These are phyloP conservation scores for Vararia minispora DNA, from an alignment of 768 basidiomycete genomes.

Conservation along the genomic window DNA sequence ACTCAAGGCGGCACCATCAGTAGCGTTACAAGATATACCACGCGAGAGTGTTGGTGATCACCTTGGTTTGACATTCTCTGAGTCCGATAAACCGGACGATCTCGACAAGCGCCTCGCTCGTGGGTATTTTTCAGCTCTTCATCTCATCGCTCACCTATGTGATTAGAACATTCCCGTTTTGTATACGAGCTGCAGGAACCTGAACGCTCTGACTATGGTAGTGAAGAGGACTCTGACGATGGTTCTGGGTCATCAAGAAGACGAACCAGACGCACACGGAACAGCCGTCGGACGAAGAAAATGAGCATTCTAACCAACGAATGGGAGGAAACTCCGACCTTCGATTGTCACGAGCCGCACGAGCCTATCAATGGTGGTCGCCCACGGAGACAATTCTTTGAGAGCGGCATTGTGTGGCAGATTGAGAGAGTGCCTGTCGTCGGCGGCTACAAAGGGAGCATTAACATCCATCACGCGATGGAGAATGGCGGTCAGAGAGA, in stretches of 20 bases:
- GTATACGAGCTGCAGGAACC: slow-evolving; percentile 26
- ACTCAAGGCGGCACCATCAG: slow-evolving; percentile 67
- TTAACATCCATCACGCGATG: too few species aligned
- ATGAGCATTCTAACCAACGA: slow-evolving; percentile 63
- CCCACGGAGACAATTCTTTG: too few species aligned
- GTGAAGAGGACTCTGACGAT: too few species aligned
- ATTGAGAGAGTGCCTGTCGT: too few species aligned
- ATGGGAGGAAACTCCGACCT: slow-evolving; percentile 41
- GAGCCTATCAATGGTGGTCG: too few species aligned
- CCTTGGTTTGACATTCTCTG: slow-evolving; percentile 44
- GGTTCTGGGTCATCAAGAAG: too few species aligned
- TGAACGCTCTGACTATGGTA: too few species aligned
- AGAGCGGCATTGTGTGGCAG: too few species aligned
- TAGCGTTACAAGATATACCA: slow-evolving; percentile 74
- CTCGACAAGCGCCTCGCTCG: slow-evolving; percentile 57
- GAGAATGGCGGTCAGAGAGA: too few species aligned
- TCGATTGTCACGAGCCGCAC: too few species aligned
- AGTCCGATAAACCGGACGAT: slow-evolving; percentile 34
- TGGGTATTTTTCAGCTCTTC: slow-evolving; percentile 31
- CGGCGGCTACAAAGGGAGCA: too few species aligned
- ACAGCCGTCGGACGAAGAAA: slow-evolving; percentile 32
- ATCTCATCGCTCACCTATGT: too few species aligned
- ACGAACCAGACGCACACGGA: slow-evolving; percentile 15
- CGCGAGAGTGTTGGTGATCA: slow-evolving; percentile 50
- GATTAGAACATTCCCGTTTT: slow-evolving; percentile 57